Percentiles rank a stretch among this genome's conserved stretches.
These are phyloP conservation scores for Amanita thiersii DNA, from an alignment of 768 basidiomycete genomes.

Conservation along the genomic window DNA sequence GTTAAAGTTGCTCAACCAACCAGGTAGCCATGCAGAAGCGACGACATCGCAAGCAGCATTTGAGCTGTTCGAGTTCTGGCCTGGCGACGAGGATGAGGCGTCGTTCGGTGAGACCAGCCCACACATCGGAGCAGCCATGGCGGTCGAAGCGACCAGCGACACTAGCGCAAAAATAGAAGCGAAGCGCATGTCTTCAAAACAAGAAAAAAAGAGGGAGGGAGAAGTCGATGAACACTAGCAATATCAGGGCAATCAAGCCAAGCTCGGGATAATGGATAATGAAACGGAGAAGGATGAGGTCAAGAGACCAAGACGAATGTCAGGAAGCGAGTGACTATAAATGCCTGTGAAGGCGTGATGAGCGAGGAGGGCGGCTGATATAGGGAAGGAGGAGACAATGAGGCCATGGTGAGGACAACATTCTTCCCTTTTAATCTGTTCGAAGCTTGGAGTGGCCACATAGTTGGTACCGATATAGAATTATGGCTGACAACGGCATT, in stretches of 20 bases:
- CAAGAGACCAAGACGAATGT: not conserved
- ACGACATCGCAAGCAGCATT: constrained; percentile 23
- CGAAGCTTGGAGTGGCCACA: no score
- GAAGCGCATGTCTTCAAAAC: constrained; percentile 8
- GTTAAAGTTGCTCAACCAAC: constrained; percentile 37
- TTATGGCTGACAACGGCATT: no score
- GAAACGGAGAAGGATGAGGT: not conserved
- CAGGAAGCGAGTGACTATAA: no score
- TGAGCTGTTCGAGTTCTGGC: not conserved
- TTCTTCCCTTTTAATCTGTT: no score
- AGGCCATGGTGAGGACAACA: no score
- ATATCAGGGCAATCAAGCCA: not conserved
- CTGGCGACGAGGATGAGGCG: not conserved
- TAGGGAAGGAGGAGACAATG: no score
- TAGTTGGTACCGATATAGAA: no score
- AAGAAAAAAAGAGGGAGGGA: constrained; percentile 2
- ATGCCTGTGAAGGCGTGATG: no score
- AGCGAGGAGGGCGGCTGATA: no score
- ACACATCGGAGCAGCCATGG: constrained; percentile 22
- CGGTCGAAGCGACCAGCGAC: constrained; percentile 18
- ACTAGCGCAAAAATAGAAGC: constrained; percentile 17
- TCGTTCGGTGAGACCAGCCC: constrained; percentile 22
- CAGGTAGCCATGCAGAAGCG: constrained; percentile 48
- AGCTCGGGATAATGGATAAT: not conserved
- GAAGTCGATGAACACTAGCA: not conserved